Conservation (phyloP, 768 basidiomycete species). For the Gelatoporia subvermispora region DNA sequence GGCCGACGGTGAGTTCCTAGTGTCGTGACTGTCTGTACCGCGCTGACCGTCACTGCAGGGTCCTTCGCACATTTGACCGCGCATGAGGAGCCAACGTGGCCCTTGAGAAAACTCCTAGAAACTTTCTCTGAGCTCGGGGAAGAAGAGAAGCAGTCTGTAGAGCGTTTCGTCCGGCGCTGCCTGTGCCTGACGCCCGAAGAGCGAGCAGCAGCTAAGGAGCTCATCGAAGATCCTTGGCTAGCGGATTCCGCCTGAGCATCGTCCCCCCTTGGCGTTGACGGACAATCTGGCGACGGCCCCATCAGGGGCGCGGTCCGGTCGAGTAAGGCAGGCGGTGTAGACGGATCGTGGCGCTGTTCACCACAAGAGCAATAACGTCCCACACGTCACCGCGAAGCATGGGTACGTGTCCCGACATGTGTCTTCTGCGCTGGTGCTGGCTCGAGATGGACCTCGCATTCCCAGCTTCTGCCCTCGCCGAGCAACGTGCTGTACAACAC, state of each 20-base stretch:
- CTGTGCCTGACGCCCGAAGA: background rate
- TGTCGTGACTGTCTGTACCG: background rate
- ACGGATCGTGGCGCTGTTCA: background rate
- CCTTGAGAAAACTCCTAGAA: constrained; percentile 1
- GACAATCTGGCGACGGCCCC: background rate
- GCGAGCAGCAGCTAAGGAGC: background rate
- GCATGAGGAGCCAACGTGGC: constrained; percentile 2
- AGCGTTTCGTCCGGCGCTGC: background rate
- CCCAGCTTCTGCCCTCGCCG: too few species aligned
- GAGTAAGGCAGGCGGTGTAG: background rate
- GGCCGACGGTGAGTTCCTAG: background rate
- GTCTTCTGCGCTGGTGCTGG: too few species aligned
- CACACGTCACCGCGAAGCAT: background rate
- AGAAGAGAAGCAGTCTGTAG: background rate
- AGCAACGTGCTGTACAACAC: too few species aligned
- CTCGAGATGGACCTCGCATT: too few species aligned
- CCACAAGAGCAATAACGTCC: background rate
- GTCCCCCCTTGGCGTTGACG: background rate
- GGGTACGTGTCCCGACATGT: too few species aligned
- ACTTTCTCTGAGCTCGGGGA: background rate
- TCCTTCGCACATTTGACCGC: background rate
- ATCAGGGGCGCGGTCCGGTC: background rate
- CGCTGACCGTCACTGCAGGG: background rate
- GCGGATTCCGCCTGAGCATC: too few species aligned
- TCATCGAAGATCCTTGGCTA: too few species aligned